Evolutionary conservation across 805 yeast species (phyloP).

Genomic region (Sungouiozyma ichnusensis): DNA sequence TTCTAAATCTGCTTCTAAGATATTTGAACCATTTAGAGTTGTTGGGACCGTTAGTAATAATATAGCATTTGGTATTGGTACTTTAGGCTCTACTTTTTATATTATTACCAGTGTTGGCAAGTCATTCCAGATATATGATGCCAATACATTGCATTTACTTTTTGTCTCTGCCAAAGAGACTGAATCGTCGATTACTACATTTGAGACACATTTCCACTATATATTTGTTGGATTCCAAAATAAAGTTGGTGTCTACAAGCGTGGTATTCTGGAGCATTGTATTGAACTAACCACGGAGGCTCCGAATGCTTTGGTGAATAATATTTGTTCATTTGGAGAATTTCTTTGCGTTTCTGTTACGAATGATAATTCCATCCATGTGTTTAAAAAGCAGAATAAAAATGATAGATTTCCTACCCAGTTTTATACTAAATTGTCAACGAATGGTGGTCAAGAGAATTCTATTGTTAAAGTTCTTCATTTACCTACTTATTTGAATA

Average conservation of each 20-base stretch:
- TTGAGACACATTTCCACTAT: conserved; percentile 74
- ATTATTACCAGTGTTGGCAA: conserved; percentile 84
- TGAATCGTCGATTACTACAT: conserved; percentile 52
- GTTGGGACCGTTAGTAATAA: conserved; percentile 86
- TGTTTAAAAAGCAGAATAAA: conserved; percentile 40
- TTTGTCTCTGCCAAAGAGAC: conserved; percentile 82
- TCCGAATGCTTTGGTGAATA: conserved; percentile 31
- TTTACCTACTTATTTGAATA: conserved; percentile 87
- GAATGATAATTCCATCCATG: conserved; percentile 34
- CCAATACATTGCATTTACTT: conserved; percentile 68
- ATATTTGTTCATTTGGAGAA: conserved; percentile 64
- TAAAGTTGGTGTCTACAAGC: conserved; percentile 63
- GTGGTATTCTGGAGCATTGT: conserved; percentile 53
- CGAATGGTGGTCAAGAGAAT: conserved; percentile 54
- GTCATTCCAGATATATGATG: conserved; percentile 88
- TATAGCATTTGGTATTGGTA: conserved; percentile 78
- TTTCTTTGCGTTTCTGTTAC: conserved; percentile 49
- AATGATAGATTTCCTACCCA: conserved; percentile 42
- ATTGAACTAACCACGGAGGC: conserved; percentile 28
- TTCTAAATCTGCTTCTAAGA: conserved; percentile 34
- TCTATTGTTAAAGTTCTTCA: conserved; percentile 50
- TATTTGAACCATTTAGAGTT: conserved; percentile 81
- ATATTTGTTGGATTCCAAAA: conserved; percentile 70
- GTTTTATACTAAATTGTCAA: conserved; percentile 51
- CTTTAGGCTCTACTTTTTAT: conserved; percentile 78